phyloP scores from a whole-genome alignment of 352 stramenopile species.

The Phytophthora hybrid region DNA sequence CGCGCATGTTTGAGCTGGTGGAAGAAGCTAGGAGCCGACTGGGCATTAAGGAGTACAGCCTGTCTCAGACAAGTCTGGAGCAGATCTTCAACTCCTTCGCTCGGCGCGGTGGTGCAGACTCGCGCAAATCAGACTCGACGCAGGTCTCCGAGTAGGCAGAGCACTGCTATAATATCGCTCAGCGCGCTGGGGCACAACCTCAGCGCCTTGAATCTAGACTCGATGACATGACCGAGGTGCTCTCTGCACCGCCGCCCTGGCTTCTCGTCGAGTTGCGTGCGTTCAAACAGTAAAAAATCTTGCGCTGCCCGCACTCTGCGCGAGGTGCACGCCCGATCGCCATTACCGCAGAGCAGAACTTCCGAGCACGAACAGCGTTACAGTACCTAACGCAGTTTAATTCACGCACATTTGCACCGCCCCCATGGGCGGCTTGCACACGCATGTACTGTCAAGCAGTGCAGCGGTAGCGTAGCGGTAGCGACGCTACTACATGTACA shows the following conservation, averaged over 20 bases:
- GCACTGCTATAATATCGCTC: too few relatives aligned
- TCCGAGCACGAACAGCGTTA: conserved; percentile 18
- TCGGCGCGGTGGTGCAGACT: conserved; percentile 11
- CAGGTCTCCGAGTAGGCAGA: conserved; percentile 6
- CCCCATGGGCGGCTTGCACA: neutral
- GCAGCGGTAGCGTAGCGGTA: too few relatives aligned
- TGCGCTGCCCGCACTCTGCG: conserved; percentile 13
- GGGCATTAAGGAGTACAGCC: conserved; percentile 85
- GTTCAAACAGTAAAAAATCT: conserved; percentile 34
- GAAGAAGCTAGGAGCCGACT: conserved; percentile 61
- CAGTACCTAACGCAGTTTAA: neutral
- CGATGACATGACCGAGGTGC: conserved; percentile 4
- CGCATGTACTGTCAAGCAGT: neutral
- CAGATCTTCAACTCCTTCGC: conserved; percentile 95
- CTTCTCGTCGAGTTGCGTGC: conserved; percentile 8
- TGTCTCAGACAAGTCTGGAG: conserved; percentile 92
- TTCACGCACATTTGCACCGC: neutral
- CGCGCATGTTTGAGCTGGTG: conserved; percentile 77
- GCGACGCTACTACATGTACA: too few relatives aligned
- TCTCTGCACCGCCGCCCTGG: neutral
- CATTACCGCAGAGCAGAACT: conserved; percentile 28
- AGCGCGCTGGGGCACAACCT: neutral
- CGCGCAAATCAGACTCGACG: neutral
- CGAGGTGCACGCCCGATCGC: conserved; percentile 21
- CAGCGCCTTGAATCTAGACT: neutral